Base-by-base conservation (phyloP, 2,329 filamentous ascomycete genomes). In the Ascochyta clinopodiicola region DNA sequence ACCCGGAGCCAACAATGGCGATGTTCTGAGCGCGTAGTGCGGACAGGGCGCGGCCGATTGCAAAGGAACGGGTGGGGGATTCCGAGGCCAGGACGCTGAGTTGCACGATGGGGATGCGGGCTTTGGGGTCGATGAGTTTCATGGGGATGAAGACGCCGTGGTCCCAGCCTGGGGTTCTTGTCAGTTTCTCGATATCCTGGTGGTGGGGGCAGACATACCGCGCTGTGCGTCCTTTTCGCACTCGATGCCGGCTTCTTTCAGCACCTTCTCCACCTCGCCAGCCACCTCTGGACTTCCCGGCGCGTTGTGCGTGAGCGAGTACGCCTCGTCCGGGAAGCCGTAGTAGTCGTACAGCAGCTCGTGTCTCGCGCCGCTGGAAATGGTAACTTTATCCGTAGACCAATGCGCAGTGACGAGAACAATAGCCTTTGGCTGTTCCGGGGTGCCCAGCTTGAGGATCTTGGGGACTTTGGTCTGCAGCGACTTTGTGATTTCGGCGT, bases 111-210 rank as follows among this genome's bases (percentile, higher is more conserved):
- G 84, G 84, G 2, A 84, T 67, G 52, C 79, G 72, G 60, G 83
- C 84, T 37, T 74, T 62, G 19, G 84, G 84, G 51, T 81, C 72
- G 62, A 83, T 80, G 38, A 86, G 81, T 40, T 80, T 76, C 72
- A 86, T 76, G 6, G 84, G 84, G 24, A 86, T 72, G 68, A 86
- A 86, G 53, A 86, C 83, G 73, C 84, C 84, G 66, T 86, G 84
- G 66, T 86, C 84, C 84, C 84, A 86, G 54, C 80, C 78, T 74
- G 36, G 31, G 9, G 13, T 7, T 17, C n/a, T n/a, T 3, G 27
- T 55, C 17, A 51, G 51, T 44, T 29, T 35, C 21, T 31, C 9
- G 36, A 25, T 17, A 17, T 17, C 17, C 17, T 17, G 17, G 17
- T 17, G 17, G 17, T 17, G 17, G 17, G 17, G 22, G 25, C 27